Base-by-base conservation (phyloP, 306 rosid genomes). In the Inga oerstediana region DNA sequence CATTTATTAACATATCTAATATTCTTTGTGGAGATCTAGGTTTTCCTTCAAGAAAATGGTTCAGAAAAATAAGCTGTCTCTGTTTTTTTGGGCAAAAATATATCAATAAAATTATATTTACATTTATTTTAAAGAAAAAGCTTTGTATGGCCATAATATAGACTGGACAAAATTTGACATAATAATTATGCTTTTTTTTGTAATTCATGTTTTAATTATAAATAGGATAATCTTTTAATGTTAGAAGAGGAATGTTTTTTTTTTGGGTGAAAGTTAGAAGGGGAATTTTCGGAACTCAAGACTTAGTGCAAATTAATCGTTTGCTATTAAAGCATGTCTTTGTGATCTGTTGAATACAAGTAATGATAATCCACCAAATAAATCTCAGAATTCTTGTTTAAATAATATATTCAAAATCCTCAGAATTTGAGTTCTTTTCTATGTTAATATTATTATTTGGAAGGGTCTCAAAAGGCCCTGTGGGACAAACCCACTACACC, bases 301-400 rank as follows among this genome's bases (percentile, higher is more conserved):
- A 70, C 15, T 24, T 68, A 1, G 24, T 35, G 73, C 11, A 59
- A 77, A 75, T 59, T 67, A 32, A 72, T 48, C 27, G 32, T 30
- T 45, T 75, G 44, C 20, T 3, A 19, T 71, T 46, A 44, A 45
- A 49, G 56, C 43, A 56, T 72, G 78, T 24, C 79, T 64, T 51
- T 73, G 16, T 74, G 62, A 72, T 22, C 14, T 46, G 56, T 17
- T 41, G 83, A 46, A 59, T 59, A 10, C 43, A 48, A 37, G 81
- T 74, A 54, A 69, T 80, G 78, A 79, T 75, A 45, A 52, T 67
- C 30, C 46, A 17, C 13, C 45, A 46, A 48, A 27, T 73, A 13
- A 52, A 11, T 22, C 35, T 41, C 4, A 12, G 39, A 58, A 77
- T 37, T 66, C 16, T 41, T 37, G 19, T 79, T 74, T 66, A 3